phyloP scores from a whole-genome alignment of 371 early-diverging fungal genomes.

The Rhizopus microsporus region DNA sequence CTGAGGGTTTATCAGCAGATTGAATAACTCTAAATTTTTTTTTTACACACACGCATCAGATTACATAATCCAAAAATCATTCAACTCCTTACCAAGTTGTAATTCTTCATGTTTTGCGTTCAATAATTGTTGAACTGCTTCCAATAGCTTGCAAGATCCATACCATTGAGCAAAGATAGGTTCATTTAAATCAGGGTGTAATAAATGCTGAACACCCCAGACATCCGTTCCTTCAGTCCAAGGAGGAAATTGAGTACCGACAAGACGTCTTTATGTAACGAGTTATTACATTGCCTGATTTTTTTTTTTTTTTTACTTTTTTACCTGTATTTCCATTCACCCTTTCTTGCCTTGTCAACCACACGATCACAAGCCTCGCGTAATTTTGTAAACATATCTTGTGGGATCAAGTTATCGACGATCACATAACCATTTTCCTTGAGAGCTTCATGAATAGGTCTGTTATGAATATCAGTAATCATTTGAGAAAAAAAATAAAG shows the following conservation, averaged over 20 bases:
- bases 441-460: conserved; percentile 43
- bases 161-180: conserved; percentile 56
- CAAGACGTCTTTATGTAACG: conserved; percentile 34
- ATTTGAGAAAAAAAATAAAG: conserved; percentile 8
- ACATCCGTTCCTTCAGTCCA: conserved; percentile 57
- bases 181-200: conserved; percentile 53
- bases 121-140: conserved; percentile 48
- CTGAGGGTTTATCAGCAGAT: conserved; percentile 54
- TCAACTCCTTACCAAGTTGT: conserved; percentile 40
- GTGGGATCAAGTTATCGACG: conserved; percentile 47
- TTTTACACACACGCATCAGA: not conserved
- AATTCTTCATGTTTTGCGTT: conserved; percentile 38
- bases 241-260: conserved; percentile 59
- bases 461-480: conserved; percentile 42
- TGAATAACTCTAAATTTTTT: conserved; percentile 54
- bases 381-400: conserved; percentile 36
- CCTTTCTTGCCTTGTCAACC: conserved; percentile 43
- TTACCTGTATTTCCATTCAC: conserved; percentile 54
- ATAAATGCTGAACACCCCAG: conserved; percentile 58
- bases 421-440: conserved; percentile 54
- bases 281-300: not conserved
- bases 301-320: not conserved
- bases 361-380: conserved; percentile 54
- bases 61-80: not conserved
- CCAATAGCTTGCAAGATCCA: conserved; percentile 38